Evolutionary conservation across 2,329 filamentous ascomycete genomes (phyloP).

Genomic region (Hymenoscyphus albidus): DNA sequence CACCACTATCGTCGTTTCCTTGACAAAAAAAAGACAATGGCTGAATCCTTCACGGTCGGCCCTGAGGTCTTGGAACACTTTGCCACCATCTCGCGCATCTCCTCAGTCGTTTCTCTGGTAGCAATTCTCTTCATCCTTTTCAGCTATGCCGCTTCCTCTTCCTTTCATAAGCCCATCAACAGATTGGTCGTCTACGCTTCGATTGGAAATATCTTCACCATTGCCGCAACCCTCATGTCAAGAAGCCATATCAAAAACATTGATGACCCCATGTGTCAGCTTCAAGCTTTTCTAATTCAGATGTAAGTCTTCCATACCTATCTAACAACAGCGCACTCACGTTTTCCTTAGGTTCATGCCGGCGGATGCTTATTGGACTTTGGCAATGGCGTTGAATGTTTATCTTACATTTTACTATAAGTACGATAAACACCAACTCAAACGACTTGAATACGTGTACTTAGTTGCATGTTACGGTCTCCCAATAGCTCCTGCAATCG

Average conservation of each 20-base stretch:
- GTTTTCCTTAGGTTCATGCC: conserved; percentile 63
- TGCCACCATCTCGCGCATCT: conserved; percentile 60
- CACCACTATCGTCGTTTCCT: background rate
- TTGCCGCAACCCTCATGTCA: conserved; percentile 72
- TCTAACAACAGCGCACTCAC: background rate
- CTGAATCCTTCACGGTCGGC: background rate
- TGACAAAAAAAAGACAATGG: background rate
- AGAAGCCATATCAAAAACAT: conserved; percentile 49
- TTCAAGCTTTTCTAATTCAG: conserved; percentile 77
- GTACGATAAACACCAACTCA: conserved; percentile 61
- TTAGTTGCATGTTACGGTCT: conserved; percentile 67
- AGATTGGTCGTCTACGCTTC: conserved; percentile 79
- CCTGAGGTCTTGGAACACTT: conserved; percentile 34
- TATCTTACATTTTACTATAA: conserved; percentile 76
- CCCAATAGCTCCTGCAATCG: conserved; percentile 64
- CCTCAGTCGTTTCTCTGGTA: conserved; percentile 66
- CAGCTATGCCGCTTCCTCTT: conserved; percentile 54
- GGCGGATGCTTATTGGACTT: conserved; percentile 71
- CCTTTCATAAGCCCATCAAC: conserved; percentile 84
- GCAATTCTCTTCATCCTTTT: conserved; percentile 68
- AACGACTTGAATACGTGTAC: conserved; percentile 68
- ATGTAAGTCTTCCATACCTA: conserved; percentile 52
- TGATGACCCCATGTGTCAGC: conserved; percentile 48
- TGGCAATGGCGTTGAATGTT: conserved; percentile 81
- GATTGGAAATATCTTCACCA: conserved; percentile 75